Conservation (phyloP, 2,329 filamentous ascomycete genomes). For the Leptodontidium sp. region DNA sequence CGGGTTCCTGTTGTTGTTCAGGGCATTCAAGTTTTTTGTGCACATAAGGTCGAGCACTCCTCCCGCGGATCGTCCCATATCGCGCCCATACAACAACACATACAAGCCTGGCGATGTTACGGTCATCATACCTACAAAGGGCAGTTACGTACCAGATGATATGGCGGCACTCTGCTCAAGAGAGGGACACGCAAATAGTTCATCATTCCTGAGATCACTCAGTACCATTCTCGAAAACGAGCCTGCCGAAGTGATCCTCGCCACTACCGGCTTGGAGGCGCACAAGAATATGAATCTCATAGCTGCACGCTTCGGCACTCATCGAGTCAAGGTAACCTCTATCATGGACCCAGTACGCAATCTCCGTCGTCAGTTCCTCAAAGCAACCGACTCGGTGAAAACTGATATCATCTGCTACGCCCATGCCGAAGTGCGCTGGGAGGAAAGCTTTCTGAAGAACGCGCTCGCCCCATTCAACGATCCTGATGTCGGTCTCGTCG, state of each 20-base stretch:
- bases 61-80: not conserved
- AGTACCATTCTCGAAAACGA: not conserved
- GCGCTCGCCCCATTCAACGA: constrained; percentile 12
- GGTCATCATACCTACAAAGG: constrained; percentile 13
- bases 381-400: not conserved
- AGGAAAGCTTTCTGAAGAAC: not conserved
- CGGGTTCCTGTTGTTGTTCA: not conserved
- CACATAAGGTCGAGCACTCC: not conserved
- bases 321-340: constrained; percentile 17
- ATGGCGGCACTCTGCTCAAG: not conserved
- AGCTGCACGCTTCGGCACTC: constrained; percentile 1
- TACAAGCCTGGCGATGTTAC: constrained; percentile 9
- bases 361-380: constrained; percentile 17
- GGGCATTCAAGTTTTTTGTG: not conserved
- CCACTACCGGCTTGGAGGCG: constrained; percentile 3
- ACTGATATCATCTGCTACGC: constrained; percentile 20
- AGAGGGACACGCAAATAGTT: not conserved
- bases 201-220: not conserved
- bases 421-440: constrained; percentile 3
- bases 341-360: not conserved
- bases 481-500: constrained; percentile 14
- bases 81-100: not conserved
- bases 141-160: not conserved
- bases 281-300: constrained; percentile 14
- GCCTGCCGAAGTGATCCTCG: constrained; percentile 10